These are phyloP conservation scores for Eimeria sp. DNA, from an alignment of 169 alveolate genomes.

Conservation along the genomic window DNA sequence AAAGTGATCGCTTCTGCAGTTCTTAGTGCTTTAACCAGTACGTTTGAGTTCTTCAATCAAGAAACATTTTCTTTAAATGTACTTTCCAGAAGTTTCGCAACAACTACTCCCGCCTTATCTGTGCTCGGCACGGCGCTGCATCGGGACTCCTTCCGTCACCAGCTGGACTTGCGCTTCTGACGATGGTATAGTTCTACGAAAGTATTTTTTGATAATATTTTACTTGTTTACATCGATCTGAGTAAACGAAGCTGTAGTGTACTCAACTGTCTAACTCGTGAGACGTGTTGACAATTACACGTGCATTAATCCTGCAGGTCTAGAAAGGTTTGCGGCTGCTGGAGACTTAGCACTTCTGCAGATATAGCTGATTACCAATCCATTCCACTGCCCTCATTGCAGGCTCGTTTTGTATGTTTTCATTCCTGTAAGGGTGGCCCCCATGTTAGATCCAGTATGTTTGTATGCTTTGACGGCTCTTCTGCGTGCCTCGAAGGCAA, in stretches of 20 bases:
- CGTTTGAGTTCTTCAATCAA: neutral
- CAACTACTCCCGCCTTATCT: neutral
- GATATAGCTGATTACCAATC: neutral
- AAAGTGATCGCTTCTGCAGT: neutral
- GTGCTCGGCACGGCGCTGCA: neutral
- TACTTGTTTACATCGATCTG: neutral
- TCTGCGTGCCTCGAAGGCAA: neutral
- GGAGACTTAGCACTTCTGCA: neutral
- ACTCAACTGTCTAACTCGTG: neutral
- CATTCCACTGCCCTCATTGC: neutral
- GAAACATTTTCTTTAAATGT: neutral
- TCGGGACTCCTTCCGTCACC: neutral
- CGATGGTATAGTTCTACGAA: neutral
- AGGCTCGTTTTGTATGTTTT: neutral
- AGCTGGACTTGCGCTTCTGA: neutral
- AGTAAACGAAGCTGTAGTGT: neutral
- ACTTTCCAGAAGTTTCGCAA: neutral
- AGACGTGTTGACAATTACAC: neutral
- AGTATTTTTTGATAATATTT: neutral
- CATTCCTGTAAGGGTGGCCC: neutral
- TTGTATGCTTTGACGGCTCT: neutral
- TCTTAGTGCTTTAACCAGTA: neutral
- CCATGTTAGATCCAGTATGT: neutral
- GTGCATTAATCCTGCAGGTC: neutral
- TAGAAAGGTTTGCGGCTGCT: neutral